Evolutionary conservation across 2,329 filamentous ascomycete species (phyloP), one percentile per base, ranked within the genome.

Genomic region (Nemania sp.): DNA sequence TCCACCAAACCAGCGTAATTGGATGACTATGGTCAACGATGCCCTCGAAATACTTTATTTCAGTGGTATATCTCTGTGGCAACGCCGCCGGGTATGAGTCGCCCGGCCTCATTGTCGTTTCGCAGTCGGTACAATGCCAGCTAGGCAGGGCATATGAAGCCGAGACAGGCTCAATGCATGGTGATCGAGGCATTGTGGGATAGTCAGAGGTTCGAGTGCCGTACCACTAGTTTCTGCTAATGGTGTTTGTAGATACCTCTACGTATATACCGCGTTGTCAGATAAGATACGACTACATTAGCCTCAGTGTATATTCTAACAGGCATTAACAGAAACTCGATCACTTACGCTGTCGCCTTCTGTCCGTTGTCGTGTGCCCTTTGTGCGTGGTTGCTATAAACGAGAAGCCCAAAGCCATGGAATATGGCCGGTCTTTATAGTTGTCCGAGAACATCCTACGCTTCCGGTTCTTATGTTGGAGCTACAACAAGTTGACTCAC

Each of bases 341-440:
- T 19, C 19, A 43, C 56, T 52, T 34, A 56, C 48, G 6, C 24
- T 39, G n/a, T 39, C 11, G 6, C 19, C 19, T 44, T n/a, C 23
- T 20, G 15, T 6, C n/a, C 14, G 33, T 20, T 26, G 15, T 23
- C 49, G 22, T n/a, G 15, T 9, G 15, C 23, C 15, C 22, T 22
- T 42, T 11, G 37, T 23, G 36, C 5, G 15, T 41, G 22, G n/a
- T 5, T 24, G 44, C 23, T 30, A 12, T 14, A 33, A 17, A 5
- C 8, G 22, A 28, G 26, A 24, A 8, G 20, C 26, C n/a, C 15
- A 5, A 23, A 15, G 24, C 15, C 5, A 19, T 28, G 52, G 30
- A 19, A 33, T 9, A 7, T 5, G 12, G 6, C 30, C 14, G 20
- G 23, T 9, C n/a, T 46, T 56, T 52, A 55, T 55, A 52, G 8